Percentiles rank a stretch among this genome's conserved stretches.
These are phyloP conservation scores for Vairimorpha necatrix DNA, from an alignment of 371 early-diverging fungal genomes.

Conservation along the genomic window DNA sequence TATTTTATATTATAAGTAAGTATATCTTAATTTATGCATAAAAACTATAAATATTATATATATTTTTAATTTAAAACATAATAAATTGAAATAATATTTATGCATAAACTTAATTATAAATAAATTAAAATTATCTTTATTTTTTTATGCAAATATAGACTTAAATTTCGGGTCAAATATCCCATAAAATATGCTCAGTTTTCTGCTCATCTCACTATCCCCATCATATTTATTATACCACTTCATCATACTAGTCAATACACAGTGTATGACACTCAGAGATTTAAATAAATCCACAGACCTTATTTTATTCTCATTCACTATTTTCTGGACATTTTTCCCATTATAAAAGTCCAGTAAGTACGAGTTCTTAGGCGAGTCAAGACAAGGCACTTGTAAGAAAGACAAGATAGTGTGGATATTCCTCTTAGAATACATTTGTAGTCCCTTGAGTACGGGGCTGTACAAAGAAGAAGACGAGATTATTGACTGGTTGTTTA, in stretches of 20 bases:
- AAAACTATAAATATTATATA: no score
- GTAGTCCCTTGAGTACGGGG: slow-evolving; percentile 1
- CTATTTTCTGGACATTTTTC: slow-evolving; percentile 37
- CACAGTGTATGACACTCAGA: slow-evolving; percentile 42
- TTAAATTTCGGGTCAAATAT: slow-evolving; percentile 57
- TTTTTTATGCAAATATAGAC: slow-evolving; percentile 59
- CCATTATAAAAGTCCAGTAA: slow-evolving; percentile 59
- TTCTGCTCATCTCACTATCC: slow-evolving; percentile 9
- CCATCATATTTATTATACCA: slow-evolving; percentile 49
- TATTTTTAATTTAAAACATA: no score
- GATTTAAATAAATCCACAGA: slow-evolving; percentile 57
- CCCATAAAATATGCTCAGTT: slow-evolving; percentile 31
- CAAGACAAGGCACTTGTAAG: slow-evolving; percentile 5
- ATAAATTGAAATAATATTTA: no score
- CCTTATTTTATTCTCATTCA: slow-evolving; percentile 48
- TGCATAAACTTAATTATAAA: no score
- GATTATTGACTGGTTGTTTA: slow-evolving; percentile 11
- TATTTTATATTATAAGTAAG: no score
- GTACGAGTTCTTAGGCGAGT: slow-evolving; percentile 57
- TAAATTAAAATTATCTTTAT: no score
- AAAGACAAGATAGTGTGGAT: slow-evolving; percentile 32
- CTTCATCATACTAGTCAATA: slow-evolving; percentile 35
- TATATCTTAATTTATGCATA: no score
- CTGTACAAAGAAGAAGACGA: slow-evolving; percentile 4
- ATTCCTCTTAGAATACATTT: not conserved